A percentile compares a stretch with the other conserved stretches of the same genome.
phyloP scores from a whole-genome alignment of 495 filamentous ascomycete genomes.

The Hypoxylon fragiforme region DNA sequence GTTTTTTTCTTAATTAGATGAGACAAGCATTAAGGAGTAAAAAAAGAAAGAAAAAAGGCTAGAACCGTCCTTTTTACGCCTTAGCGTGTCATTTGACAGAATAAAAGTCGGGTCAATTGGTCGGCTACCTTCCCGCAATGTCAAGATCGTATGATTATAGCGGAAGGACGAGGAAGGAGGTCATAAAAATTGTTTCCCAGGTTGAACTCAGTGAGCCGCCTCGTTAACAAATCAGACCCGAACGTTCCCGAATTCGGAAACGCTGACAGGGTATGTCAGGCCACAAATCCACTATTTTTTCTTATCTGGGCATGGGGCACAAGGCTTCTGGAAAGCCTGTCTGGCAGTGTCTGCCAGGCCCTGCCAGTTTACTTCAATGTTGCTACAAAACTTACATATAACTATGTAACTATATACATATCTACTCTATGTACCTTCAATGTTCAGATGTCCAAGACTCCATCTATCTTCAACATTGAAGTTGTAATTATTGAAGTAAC shows the following conservation, averaged over 20 bases:
- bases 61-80: slow-evolving; percentile 19
- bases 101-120: slow-evolving; percentile 25
- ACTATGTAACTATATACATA: too few species aligned
- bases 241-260: slow-evolving; percentile 31
- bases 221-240: slow-evolving; percentile 28
- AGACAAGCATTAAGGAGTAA: slow-evolving; percentile 3
- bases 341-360: too few species aligned
- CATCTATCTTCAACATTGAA: too few species aligned
- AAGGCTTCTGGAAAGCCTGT: slow-evolving; percentile 27
- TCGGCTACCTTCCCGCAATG: slow-evolving; percentile 19
- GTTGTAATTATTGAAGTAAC: too few species aligned
- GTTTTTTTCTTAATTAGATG: background rate
- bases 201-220: slow-evolving; percentile 14
- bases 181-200: slow-evolving; percentile 11
- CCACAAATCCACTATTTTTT: slow-evolving; percentile 34
- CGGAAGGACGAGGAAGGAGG: slow-evolving; percentile 13
- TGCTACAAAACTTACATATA: too few species aligned
- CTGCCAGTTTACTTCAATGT: too few species aligned
- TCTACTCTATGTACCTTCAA: too few species aligned
- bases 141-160: slow-evolving; percentile 35
- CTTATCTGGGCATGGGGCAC: slow-evolving; percentile 3
- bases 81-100: slow-evolving; percentile 24
- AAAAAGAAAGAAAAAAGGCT: slow-evolving; percentile 11
- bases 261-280: slow-evolving; percentile 31
- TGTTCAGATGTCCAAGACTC: too few species aligned